Evolutionary conservation across 2,329 filamentous ascomycete species (phyloP).

Genomic region (Epichloe sibirici): DNA sequence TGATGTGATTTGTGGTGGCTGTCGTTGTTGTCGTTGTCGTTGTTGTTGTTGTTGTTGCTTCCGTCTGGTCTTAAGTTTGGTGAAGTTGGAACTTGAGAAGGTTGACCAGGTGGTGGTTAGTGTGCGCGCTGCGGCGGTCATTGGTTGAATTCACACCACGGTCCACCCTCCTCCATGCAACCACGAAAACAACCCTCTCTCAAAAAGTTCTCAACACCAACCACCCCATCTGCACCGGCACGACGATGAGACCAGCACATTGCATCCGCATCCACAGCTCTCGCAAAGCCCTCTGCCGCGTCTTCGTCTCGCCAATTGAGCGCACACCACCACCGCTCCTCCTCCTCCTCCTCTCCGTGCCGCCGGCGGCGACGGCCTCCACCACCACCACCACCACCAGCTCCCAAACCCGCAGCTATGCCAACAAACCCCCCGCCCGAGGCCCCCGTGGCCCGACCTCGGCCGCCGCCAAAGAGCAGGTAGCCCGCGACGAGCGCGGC

Average conservation of each 20-base stretch:
- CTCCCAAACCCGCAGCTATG: not conserved
- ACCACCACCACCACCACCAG: not conserved
- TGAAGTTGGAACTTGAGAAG: too few relatives aligned
- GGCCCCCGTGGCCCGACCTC: not conserved
- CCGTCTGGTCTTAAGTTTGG: not conserved
- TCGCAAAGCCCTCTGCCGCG: constrained; percentile 32
- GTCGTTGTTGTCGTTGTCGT: not conserved
- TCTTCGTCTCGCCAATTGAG: constrained; percentile 26
- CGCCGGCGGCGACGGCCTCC: not conserved
- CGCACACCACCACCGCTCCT: not conserved
- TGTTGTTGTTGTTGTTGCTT: not conserved
- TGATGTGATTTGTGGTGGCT: not conserved
- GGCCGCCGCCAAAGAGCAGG: not conserved
- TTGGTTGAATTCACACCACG: not conserved
- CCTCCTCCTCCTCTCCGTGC: too few relatives aligned
- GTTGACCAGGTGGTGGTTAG: too few relatives aligned
- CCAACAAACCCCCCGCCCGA: not conserved
- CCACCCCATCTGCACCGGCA: not conserved
- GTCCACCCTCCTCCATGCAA: not conserved
- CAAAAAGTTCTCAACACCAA: too few relatives aligned
- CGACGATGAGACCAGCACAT: constrained; percentile 23
- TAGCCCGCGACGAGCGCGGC: constrained; percentile 12
- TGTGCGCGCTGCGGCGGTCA: not conserved
- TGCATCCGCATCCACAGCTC: constrained; percentile 33
- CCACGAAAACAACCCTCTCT: too few relatives aligned